A percentile compares a stretch with the other conserved stretches of the same genome.
Conservation (phyloP, 2,329 filamentous ascomycete species). For the Venturia asperata region DNA sequence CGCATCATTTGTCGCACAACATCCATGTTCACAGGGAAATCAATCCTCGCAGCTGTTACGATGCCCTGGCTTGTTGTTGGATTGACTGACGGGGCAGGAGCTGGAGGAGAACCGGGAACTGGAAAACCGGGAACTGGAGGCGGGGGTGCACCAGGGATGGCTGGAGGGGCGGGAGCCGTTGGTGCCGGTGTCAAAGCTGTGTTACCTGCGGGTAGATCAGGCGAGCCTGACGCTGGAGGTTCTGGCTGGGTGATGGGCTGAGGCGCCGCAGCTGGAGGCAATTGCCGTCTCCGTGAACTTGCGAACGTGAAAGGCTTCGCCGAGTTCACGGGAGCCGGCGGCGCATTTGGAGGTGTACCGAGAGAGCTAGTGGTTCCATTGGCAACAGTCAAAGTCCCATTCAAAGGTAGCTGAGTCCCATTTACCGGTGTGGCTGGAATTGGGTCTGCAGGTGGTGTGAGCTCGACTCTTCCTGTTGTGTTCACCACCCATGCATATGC, state of each 20-base stretch:
- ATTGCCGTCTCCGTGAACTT: not conserved
- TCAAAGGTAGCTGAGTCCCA: not conserved
- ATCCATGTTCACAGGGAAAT: constrained; percentile 3
- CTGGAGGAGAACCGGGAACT: not conserved
- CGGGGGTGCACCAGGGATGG: not conserved
- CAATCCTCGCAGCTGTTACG: not conserved
- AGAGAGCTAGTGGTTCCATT: not conserved
- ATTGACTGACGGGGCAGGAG: not conserved
- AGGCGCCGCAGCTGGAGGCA: not conserved
- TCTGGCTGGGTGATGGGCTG: constrained; percentile 2
- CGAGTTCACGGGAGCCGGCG: not conserved
- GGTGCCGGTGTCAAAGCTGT: not conserved
- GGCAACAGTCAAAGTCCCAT: not conserved
- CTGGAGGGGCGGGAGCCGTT: constrained; percentile 1
- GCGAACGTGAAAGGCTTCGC: constrained; percentile 6
- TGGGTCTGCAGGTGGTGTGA: not conserved
- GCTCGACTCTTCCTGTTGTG: constrained; percentile 5
- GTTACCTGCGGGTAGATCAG: not conserved
- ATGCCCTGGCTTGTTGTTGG: not conserved
- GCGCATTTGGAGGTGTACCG: not conserved
- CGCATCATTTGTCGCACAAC: not conserved
- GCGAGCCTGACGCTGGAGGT: not conserved
- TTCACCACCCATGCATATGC: constrained; percentile 13
- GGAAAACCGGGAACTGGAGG: not conserved
- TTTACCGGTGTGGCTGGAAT: not conserved